These are phyloP conservation scores for Irpex sp. DNA, from an alignment of 1,284 basidiomycete species.

Conservation along the genomic window DNA sequence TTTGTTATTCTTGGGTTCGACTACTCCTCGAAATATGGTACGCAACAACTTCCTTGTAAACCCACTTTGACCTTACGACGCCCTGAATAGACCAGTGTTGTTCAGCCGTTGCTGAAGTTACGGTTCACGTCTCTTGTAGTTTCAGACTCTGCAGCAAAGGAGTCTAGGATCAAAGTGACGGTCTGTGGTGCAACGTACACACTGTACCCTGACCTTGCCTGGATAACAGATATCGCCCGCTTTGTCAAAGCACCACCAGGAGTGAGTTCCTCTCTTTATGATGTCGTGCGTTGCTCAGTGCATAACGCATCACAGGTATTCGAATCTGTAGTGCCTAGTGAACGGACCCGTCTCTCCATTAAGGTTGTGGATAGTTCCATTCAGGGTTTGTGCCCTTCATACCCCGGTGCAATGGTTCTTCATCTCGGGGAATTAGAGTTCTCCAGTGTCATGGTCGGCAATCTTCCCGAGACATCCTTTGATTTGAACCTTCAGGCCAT, in stretches of 20 bases:
- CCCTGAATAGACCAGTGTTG: conserved; percentile 34
- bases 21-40: conserved; percentile 54
- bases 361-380: conserved; percentile 70
- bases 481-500: conserved; percentile 43
- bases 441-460: conserved; percentile 64
- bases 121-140: conserved; percentile 67
- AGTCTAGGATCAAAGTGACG: conserved; percentile 69
- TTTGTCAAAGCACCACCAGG: conserved; percentile 88
- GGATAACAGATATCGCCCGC: conserved; percentile 58
- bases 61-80: not conserved
- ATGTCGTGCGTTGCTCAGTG: not conserved
- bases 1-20: conserved; percentile 46
- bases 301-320: conserved; percentile 58
- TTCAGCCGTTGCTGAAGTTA: conserved; percentile 58
- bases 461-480: conserved; percentile 54
- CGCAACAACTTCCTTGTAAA: conserved; percentile 16
- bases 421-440: conserved; percentile 67
- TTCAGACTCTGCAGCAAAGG: conserved; percentile 70
- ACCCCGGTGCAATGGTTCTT: conserved; percentile 64
- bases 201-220: conserved; percentile 60
- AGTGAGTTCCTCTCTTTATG: conserved; percentile 41
- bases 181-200: conserved; percentile 67
- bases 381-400: conserved; percentile 53
- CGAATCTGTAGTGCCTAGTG: conserved; percentile 89
- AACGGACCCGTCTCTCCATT: conserved; percentile 72